phyloP scores from a whole-genome alignment of 2,329 filamentous ascomycete genomes.

The Ophioceras dolichostomum region DNA sequence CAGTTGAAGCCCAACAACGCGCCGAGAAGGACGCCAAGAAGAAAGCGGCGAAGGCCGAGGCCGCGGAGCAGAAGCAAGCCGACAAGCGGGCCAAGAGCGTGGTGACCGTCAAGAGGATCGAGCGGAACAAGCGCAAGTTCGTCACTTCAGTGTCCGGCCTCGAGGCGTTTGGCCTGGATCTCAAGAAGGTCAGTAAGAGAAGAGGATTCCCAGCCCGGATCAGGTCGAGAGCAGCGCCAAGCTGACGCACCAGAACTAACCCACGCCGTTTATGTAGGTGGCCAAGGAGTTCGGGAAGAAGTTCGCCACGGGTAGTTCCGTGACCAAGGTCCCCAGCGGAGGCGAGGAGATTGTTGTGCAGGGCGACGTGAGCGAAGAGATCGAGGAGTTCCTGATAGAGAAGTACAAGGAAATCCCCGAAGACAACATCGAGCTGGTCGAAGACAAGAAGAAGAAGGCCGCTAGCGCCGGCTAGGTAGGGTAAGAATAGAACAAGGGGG shows the following conservation, averaged over 20 bases:
- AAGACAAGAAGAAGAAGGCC: slow-evolving; percentile 80
- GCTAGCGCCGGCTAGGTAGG: slow-evolving; percentile 9
- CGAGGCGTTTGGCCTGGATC: slow-evolving; percentile 79
- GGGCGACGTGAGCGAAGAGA: slow-evolving; percentile 90
- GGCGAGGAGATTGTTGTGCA: slow-evolving; percentile 97
- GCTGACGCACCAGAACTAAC: no score
- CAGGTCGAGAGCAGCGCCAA: no score
- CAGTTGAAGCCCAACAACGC: slow-evolving; percentile 83
- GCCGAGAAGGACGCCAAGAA: slow-evolving; percentile 94
- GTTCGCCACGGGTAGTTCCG: slow-evolving; percentile 86
- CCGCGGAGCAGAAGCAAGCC: slow-evolving; percentile 70
- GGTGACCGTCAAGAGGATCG: slow-evolving; percentile 88
- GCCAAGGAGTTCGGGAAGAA: slow-evolving; percentile 98
- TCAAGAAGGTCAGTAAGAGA: slow-evolving; percentile 89
- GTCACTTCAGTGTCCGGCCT: slow-evolving; percentile 87
- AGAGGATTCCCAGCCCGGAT: no score
- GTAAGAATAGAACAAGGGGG: no score
- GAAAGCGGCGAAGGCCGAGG: slow-evolving; percentile 89
- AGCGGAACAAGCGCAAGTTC: slow-evolving; percentile 95
- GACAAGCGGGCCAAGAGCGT: slow-evolving; percentile 74
- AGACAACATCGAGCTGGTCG: slow-evolving; percentile 87
- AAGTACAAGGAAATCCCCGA: slow-evolving; percentile 85
- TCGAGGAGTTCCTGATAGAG: slow-evolving; percentile 81
- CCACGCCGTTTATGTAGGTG: no score
- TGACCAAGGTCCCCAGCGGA: slow-evolving; percentile 76